These are phyloP conservation scores for Dendrobium huoshanense DNA, from an alignment of 106 monocot genomes.

Conservation along the genomic window DNA sequence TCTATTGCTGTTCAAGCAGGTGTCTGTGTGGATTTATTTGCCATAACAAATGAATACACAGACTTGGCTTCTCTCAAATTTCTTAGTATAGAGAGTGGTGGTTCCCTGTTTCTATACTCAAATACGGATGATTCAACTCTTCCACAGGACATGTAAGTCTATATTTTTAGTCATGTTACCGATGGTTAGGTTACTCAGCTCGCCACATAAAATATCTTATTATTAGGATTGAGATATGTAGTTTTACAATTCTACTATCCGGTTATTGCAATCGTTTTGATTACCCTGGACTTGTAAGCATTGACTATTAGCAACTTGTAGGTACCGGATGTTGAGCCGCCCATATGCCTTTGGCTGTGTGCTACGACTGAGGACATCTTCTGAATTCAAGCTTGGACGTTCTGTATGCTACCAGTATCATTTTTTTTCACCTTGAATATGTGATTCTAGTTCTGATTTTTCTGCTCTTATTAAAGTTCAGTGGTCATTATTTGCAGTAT, in stretches of 20 bases:
- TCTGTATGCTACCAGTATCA: conserved; percentile 50
- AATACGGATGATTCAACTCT: conserved; percentile 97
- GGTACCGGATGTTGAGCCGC: conserved; percentile 89
- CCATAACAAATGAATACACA: conserved; percentile 95
- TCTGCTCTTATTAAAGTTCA: conserved; percentile 8
- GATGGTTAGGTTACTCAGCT: background rate
- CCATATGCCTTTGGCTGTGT: conserved; percentile 98
- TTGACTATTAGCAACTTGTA: conserved; percentile 12
- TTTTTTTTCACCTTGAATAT: background rate
- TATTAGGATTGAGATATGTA: background rate
- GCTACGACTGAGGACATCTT: conserved; percentile 83
- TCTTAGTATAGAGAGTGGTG: conserved; percentile 97
- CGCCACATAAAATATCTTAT: background rate
- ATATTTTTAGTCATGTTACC: background rate
- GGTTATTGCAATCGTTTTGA: background rate
- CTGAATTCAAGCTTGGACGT: conserved; percentile 79
- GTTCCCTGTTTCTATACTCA: conserved; percentile 87
- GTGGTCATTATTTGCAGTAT: conserved; percentile 58
- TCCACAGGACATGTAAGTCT: conserved; percentile 98
- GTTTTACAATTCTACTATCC: background rate
- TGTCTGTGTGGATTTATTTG: conserved; percentile 97
- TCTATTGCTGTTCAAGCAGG: conserved; percentile 95
- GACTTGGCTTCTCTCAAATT: conserved; percentile 96
- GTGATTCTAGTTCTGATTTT: background rate
- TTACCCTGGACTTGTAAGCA: background rate